These are phyloP conservation scores for Mucor sp. DNA, from an alignment of 371 early-diverging fungal genomes.

Conservation along the genomic window DNA sequence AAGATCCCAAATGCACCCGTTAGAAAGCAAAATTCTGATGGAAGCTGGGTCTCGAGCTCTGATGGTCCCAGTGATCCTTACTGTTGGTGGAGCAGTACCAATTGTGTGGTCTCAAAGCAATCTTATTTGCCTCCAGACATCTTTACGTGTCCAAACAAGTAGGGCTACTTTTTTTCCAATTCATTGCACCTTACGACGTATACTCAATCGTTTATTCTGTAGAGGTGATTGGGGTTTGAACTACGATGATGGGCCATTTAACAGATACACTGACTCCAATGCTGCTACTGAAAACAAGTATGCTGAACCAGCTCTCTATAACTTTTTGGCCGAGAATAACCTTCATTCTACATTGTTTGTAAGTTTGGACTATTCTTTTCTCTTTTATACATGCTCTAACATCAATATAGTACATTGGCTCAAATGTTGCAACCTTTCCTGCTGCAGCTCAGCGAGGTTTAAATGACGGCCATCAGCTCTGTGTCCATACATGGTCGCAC, in stretches of 20 bases:
- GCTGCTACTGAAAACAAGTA: constrained; percentile 22
- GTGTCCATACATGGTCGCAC: constrained; percentile 64
- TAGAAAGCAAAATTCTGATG: constrained; percentile 17
- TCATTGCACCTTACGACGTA: too few relatives aligned
- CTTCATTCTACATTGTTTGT: constrained; percentile 24
- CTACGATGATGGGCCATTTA: constrained; percentile 52
- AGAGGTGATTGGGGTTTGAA: constrained; percentile 50
- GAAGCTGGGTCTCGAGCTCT: constrained; percentile 14
- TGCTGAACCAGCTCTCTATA: constrained; percentile 45
- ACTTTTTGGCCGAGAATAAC: constrained; percentile 36
- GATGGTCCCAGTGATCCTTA: constrained; percentile 28
- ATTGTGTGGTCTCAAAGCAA: constrained; percentile 41
- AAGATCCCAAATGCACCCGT: constrained; percentile 29
- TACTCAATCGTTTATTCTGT: too few relatives aligned
- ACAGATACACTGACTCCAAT: constrained; percentile 19
- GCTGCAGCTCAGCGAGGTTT: constrained; percentile 47
- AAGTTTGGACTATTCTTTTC: constrained; percentile 1
- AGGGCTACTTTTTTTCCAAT: too few relatives aligned
- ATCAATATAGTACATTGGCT: constrained; percentile 42
- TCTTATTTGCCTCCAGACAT: constrained; percentile 45
- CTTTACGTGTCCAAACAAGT: constrained; percentile 36
- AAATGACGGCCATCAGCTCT: constrained; percentile 45
- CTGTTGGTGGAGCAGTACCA: constrained; percentile 51
- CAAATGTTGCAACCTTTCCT: constrained; percentile 43
- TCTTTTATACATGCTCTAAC: background rate